A percentile compares a stretch with the other conserved stretches of the same genome.
These are phyloP conservation scores for Verticillium albo-atrum DNA, from an alignment of 2,329 filamentous ascomycete species.

Conservation along the genomic window DNA sequence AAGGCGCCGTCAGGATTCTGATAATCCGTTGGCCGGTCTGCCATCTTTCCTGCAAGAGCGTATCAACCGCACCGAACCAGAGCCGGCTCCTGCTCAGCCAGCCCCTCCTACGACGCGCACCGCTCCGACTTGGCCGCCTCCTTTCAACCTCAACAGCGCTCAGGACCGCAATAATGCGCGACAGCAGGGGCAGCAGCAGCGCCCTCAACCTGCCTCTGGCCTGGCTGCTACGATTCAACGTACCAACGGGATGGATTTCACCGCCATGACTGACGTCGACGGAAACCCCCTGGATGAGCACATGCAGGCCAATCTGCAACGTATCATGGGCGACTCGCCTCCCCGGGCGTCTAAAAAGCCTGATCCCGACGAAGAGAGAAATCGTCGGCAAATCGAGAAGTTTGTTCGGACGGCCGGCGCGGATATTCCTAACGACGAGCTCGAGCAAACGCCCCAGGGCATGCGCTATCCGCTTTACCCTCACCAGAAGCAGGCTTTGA, in stretches of 20 bases:
- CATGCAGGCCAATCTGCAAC: not conserved
- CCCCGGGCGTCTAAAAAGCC: not conserved
- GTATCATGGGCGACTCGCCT: not conserved
- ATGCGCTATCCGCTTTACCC: slow-evolving; percentile 69
- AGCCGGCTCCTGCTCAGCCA: not conserved
- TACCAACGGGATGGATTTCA: slow-evolving; percentile 10
- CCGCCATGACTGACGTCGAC: slow-evolving; percentile 19
- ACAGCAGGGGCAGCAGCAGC: no score
- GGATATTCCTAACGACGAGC: slow-evolving; percentile 55
- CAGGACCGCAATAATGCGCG: not conserved
- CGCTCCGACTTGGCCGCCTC: not conserved
- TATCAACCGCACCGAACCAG: not conserved
- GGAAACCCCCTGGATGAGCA: slow-evolving; percentile 27
- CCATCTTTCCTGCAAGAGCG: not conserved
- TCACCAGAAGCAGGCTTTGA: slow-evolving; percentile 74
- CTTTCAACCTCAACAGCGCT: not conserved
- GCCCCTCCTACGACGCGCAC: not conserved
- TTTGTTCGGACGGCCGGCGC: slow-evolving; percentile 22
- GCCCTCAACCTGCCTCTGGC: not conserved
- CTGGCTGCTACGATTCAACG: not conserved
- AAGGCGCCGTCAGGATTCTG: not conserved
- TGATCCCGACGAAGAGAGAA: not conserved
- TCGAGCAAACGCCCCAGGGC: slow-evolving; percentile 64
- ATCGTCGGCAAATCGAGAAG: not conserved
- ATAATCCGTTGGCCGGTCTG: not conserved